phyloP scores from a whole-genome alignment of 2,329 filamentous ascomycete species.

The Calcarisporium arbuscula region DNA sequence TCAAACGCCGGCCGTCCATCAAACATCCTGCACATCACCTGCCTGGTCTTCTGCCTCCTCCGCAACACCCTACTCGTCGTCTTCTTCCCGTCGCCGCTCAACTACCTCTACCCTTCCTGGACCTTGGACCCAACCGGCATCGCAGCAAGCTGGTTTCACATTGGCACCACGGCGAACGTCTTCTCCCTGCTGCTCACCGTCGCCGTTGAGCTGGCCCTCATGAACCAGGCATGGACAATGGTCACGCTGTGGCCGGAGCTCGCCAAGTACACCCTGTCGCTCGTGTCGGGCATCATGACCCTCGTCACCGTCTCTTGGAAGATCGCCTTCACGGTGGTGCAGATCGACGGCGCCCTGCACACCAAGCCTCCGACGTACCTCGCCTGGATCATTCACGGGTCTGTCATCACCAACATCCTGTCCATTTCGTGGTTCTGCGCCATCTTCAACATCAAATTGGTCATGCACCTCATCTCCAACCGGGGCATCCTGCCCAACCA shows the following conservation, averaged over 20 bases:
- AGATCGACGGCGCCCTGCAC: constrained; percentile 24
- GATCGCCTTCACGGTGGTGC: constrained; percentile 28
- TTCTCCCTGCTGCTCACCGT: constrained; percentile 38
- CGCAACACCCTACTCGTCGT: constrained; percentile 51
- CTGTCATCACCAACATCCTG: constrained; percentile 31
- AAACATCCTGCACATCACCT: constrained; percentile 58
- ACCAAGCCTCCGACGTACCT: constrained; percentile 15
- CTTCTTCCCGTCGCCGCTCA: constrained; percentile 55
- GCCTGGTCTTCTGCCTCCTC: constrained; percentile 53
- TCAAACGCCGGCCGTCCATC: constrained; percentile 59
- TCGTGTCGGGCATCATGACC: constrained; percentile 28
- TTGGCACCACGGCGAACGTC: constrained; percentile 32
- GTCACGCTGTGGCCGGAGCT: constrained; percentile 38
- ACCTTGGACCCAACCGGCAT: constrained; percentile 48
- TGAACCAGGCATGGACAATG: constrained; percentile 48
- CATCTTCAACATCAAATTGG: constrained; percentile 46
- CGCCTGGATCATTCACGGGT: constrained; percentile 32
- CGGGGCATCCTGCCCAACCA: constrained; percentile 39
- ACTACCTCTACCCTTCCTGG: constrained; percentile 55
- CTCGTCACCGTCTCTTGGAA: constrained; percentile 25
- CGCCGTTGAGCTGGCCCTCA: constrained; percentile 39
- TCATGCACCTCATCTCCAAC: constrained; percentile 40
- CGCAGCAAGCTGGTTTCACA: constrained; percentile 25
- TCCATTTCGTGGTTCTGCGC: constrained; percentile 49
- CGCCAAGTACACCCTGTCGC: constrained; percentile 24